Conservation (phyloP, 2,329 filamentous ascomycete genomes). For the Chaetomium sp. region DNA sequence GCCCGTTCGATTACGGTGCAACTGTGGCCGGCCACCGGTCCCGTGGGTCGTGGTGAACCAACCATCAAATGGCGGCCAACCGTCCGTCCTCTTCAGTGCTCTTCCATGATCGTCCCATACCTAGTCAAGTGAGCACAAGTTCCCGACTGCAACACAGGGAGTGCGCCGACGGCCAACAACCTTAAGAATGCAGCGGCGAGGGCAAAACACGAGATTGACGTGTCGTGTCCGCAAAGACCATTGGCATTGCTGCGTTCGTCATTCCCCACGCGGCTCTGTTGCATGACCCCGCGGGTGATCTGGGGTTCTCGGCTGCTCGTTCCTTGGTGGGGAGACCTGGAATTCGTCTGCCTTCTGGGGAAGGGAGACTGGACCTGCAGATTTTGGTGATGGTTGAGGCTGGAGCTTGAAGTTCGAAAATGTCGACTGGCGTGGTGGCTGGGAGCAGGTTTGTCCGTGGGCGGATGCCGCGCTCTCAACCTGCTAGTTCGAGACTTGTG, state of each 20-base stretch:
- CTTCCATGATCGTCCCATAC: not conserved
- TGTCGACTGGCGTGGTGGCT: no score
- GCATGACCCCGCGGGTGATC: no score
- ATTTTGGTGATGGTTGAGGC: not conserved
- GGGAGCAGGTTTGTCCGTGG: no score
- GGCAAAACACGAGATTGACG: slow-evolving; percentile 9
- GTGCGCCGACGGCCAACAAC: not conserved
- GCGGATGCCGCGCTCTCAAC: no score
- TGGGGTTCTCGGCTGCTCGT: not conserved
- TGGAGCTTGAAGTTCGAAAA: not conserved
- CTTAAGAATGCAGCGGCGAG: not conserved
- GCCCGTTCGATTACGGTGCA: not conserved
- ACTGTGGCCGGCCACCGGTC: no score
- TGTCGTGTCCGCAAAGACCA: slow-evolving; percentile 3
- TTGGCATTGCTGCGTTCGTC: slow-evolving; percentile 7
- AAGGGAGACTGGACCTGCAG: not conserved
- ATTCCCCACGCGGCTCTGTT: slow-evolving; percentile 9
- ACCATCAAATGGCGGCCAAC: not conserved
- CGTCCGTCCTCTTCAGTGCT: not conserved
- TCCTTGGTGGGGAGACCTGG: not conserved
- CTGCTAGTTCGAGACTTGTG: not conserved
- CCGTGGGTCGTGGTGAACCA: not conserved
- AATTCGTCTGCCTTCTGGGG: slow-evolving; percentile 11
- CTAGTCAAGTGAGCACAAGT: slow-evolving; percentile 1
- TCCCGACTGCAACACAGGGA: not conserved